phyloP scores from a whole-genome alignment of 2,329 filamentous ascomycete genomes.

The Fusarium nodosum region DNA sequence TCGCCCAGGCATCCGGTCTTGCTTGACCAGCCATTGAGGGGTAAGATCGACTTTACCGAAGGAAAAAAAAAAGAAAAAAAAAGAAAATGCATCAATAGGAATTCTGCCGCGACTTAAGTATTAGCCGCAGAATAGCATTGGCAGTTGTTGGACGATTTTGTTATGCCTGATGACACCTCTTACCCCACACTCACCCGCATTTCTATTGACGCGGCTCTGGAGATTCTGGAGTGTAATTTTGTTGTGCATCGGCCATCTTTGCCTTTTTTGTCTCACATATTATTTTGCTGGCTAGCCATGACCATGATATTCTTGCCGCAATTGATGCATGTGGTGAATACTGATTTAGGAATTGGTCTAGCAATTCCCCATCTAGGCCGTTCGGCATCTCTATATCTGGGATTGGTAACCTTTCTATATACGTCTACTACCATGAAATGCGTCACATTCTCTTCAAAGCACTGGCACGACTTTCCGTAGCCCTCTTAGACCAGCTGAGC shows the following conservation, averaged over 20 bases:
- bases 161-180: slow-evolving; percentile 16
- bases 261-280: neutral
- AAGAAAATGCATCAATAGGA: slow-evolving; percentile 41
- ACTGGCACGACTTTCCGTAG: slow-evolving; percentile 16
- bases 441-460: slow-evolving; percentile 15
- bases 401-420: neutral
- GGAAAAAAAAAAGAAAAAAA: slow-evolving; percentile 22
- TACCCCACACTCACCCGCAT: slow-evolving; percentile 32
- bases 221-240: slow-evolving; percentile 6
- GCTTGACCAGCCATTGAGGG: slow-evolving; percentile 36
- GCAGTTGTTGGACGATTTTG: slow-evolving; percentile 7
- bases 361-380: rapidly evolving
- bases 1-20: slow-evolving; percentile 33
- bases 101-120: slow-evolving; percentile 22
- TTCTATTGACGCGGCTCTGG: slow-evolving; percentile 41
- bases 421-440: neutral
- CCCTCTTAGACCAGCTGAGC: slow-evolving; percentile 14
- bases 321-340: neutral
- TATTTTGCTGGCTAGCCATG: neutral
- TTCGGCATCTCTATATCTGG: neutral
- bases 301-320: neutral
- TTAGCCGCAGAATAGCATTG: slow-evolving; percentile 33
- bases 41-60: slow-evolving; percentile 17
- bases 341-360: rapidly evolving
- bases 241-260: slow-evolving; percentile 28